phyloP scores from a whole-genome alignment of 2,329 filamentous ascomycete genomes.

The Tolypocladium capitatum region DNA sequence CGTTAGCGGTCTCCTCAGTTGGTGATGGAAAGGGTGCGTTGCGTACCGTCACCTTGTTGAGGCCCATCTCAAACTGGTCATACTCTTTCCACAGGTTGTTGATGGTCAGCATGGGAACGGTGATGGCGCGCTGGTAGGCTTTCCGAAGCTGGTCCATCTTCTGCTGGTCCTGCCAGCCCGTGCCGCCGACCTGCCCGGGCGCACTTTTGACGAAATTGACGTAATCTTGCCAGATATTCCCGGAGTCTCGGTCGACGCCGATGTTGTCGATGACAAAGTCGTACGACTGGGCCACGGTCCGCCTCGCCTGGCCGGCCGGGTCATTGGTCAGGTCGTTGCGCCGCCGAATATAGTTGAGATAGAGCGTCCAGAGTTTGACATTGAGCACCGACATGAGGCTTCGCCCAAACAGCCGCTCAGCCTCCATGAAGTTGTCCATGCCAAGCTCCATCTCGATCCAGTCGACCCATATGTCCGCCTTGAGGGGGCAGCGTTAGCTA shows the following conservation, averaged over 20 bases:
- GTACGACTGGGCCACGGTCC: constrained; percentile 73
- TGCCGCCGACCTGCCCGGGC: constrained; percentile 74
- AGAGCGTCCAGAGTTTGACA: constrained; percentile 81
- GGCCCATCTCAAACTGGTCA: constrained; percentile 83
- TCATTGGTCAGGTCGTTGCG: constrained; percentile 77
- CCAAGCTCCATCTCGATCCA: constrained; percentile 85
- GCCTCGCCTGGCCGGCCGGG: constrained; percentile 59
- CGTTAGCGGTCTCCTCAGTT: constrained; percentile 6
- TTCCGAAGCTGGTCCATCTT: constrained; percentile 93
- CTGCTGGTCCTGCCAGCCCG: constrained; percentile 89
- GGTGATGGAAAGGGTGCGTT: constrained; percentile 1
- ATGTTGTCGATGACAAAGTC: constrained; percentile 85
- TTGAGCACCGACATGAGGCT: constrained; percentile 69
- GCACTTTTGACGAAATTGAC: constrained; percentile 84
- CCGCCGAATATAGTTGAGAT: constrained; percentile 89
- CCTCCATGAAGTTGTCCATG: constrained; percentile 64
- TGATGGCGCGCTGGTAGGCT: constrained; percentile 81
- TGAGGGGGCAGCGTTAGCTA: constrained; percentile 13
- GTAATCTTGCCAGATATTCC: constrained; percentile 86
- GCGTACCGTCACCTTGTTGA: constrained; percentile 82
- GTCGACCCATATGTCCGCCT: constrained; percentile 87
- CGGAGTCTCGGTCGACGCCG: constrained; percentile 82
- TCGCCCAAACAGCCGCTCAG: constrained; percentile 72
- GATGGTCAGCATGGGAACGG: constrained; percentile 70
- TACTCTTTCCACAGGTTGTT: constrained; percentile 94